A percentile compares a stretch with the other conserved stretches of the same genome.
These are phyloP conservation scores for Auricularia cornea DNA, from an alignment of 768 basidiomycete genomes.

Conservation along the genomic window DNA sequence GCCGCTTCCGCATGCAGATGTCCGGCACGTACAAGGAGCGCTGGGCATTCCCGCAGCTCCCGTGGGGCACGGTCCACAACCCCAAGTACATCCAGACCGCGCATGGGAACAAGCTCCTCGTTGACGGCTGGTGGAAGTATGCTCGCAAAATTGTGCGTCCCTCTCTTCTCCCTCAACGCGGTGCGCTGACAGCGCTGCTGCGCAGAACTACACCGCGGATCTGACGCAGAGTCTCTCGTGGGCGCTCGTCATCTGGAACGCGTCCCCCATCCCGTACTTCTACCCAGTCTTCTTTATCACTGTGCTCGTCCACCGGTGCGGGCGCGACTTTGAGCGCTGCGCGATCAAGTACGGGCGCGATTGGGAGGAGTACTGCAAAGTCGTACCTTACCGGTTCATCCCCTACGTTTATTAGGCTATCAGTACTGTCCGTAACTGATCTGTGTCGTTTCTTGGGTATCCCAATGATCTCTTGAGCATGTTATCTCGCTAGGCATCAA, in stretches of 20 bases:
- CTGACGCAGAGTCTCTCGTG: constrained; percentile 80
- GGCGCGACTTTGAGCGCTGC: constrained; percentile 92
- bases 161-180: no score
- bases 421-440: no score
- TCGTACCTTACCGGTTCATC: constrained; percentile 88
- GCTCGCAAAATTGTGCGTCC: constrained; percentile 74
- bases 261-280: constrained; percentile 86
- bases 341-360: constrained; percentile 89
- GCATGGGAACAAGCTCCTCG: constrained; percentile 88
- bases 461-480: no score
- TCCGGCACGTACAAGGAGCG: constrained; percentile 81
- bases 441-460: no score
- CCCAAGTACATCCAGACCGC: constrained; percentile 89
- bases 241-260: constrained; percentile 69
- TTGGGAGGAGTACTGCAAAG: constrained; percentile 82
- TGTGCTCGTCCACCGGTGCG: constrained; percentile 84
- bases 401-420: constrained; percentile 64
- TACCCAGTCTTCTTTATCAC: constrained; percentile 95
- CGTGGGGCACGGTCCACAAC: constrained; percentile 71
- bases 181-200: neutral
- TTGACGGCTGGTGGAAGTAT: constrained; percentile 90
- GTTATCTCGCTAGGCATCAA: no score
- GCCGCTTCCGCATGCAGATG: constrained; percentile 94
- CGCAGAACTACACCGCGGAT: constrained; percentile 88
- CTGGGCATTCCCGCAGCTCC: constrained; percentile 90